Evolutionary conservation across 129 eudicot species (phyloP), one percentile per base, ranked within the genome.

Genomic region (Tagetes erecta): DNA sequence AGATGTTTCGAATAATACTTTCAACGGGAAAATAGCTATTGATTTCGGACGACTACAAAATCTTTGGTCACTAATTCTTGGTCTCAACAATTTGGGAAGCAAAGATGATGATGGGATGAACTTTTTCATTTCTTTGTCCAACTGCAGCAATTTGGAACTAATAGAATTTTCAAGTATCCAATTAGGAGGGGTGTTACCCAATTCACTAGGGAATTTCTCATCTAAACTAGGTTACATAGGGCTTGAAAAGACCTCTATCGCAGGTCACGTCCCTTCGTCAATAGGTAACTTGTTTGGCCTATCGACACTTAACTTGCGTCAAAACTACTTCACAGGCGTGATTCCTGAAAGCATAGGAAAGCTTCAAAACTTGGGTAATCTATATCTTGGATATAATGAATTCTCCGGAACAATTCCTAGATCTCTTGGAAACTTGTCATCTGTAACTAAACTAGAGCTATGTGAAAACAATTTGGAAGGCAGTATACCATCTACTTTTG

Each of bases 111-210:
- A 65, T 12, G 84, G 56, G 30, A 20, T 85, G 72, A 68, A 45
- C 1, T 85, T 79, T 49, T 33, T 85, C 34, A 12, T 57, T 50
- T 74, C 82, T 35, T 51, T 78, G 57, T 37, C 73, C 37, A 85
- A 85, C 50, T 73, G 71, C n/a, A 70, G 57, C 4, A 75, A n/a
- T 13, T 44, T 85, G 37, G 37, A 51, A 10, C 1, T 0, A 0
- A 1, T 80, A 30, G 35, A 41, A 1, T 0, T 80, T 3, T 8
- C 3, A 2, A 39, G 6, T 0, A 67, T 42, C 10, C 57, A 51
- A 2, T 59, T 84, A 12, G 67, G 73, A 53, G 82, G 87, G 13
- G 63, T 56, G 8, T 37, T 84, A 27, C 84, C 84, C 8, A 12
- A 1, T 47, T 84, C 36, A 38, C 62, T 70, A n/a, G 71, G 72